A percentile compares a stretch with the other conserved stretches of the same genome.
phyloP scores from a whole-genome alignment of 139 green algal species.

The Mychonastes homosphaera region DNA sequence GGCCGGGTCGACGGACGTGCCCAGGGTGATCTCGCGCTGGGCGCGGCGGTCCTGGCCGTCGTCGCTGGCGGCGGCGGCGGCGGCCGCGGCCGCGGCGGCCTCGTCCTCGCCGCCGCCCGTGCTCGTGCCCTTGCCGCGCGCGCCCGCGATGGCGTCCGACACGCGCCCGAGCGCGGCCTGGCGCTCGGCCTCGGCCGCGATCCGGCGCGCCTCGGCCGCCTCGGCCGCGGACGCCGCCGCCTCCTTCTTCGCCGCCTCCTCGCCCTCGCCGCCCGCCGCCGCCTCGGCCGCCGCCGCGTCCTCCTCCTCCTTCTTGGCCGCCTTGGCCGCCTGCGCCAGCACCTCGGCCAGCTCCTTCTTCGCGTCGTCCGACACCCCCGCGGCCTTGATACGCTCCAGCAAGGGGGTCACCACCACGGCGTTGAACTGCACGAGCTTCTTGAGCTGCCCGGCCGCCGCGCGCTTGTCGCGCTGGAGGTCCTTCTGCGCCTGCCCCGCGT shows the following conservation, averaged over 20 bases:
- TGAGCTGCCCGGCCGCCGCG: slow-evolving; percentile 69
- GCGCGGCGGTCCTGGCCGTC: slow-evolving; percentile 41
- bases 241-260: slow-evolving; percentile 39
- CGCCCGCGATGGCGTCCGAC: neutral
- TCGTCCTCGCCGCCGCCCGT: neutral
- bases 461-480: slow-evolving; percentile 37
- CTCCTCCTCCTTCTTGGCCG: slow-evolving; percentile 37
- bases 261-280: neutral
- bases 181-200: slow-evolving; percentile 28
- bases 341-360: slow-evolving; percentile 56
- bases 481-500: slow-evolving; percentile 35
- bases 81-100: neutral
- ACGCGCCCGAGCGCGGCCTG: neutral
- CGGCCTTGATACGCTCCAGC: slow-evolving; percentile 60
- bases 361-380: slow-evolving; percentile 23
- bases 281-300: neutral
- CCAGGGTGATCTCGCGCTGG: slow-evolving; percentile 94
- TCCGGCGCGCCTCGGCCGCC: slow-evolving; percentile 30
- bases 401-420: slow-evolving; percentile 72
- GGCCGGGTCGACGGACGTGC: slow-evolving; percentile 60
- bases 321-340: slow-evolving; percentile 33
- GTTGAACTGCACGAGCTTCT: slow-evolving; percentile 92
- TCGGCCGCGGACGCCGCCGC: slow-evolving; percentile 35
- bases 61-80: neutral
- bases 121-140: neutral